These are phyloP conservation scores for Fusarium hostae DNA, from an alignment of 2,329 filamentous ascomycete genomes.

Conservation along the genomic window DNA sequence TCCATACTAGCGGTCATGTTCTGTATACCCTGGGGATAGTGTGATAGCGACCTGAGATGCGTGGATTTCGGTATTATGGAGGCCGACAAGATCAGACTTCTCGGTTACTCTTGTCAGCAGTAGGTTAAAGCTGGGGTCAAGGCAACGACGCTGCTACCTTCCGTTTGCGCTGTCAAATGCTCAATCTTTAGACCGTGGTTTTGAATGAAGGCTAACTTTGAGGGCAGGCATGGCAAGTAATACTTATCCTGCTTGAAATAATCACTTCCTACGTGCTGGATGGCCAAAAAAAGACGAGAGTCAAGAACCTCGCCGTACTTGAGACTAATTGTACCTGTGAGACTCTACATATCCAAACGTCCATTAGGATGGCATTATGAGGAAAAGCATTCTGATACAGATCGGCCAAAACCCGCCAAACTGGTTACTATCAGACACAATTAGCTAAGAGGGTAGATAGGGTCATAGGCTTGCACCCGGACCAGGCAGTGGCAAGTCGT, in stretches of 20 bases:
- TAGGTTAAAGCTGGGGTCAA: neutral
- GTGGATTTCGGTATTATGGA: neutral
- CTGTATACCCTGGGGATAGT: neutral
- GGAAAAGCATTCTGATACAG: neutral
- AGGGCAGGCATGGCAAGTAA: neutral
- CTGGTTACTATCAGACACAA: neutral
- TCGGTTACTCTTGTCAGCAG: neutral
- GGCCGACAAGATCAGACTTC: neutral
- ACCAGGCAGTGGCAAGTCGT: neutral
- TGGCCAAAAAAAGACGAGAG: neutral
- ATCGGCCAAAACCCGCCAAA: neutral
- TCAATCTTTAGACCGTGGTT: neutral
- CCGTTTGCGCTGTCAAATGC: neutral
- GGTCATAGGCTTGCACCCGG: neutral
- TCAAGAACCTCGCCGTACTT: neutral
- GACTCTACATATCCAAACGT: neutral
- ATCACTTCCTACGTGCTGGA: neutral
- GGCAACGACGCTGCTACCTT: neutral
- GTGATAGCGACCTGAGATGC: neutral
- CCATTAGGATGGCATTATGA: neutral
- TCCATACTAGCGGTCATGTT: neutral
- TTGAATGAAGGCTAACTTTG: neutral
- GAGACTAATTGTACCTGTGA: neutral
- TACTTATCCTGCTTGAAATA: neutral
- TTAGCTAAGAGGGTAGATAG: neutral